These are phyloP conservation scores for Paraurostyla sp. DNA, from an alignment of 73 alveolate species.

Conservation along the genomic window DNA sequence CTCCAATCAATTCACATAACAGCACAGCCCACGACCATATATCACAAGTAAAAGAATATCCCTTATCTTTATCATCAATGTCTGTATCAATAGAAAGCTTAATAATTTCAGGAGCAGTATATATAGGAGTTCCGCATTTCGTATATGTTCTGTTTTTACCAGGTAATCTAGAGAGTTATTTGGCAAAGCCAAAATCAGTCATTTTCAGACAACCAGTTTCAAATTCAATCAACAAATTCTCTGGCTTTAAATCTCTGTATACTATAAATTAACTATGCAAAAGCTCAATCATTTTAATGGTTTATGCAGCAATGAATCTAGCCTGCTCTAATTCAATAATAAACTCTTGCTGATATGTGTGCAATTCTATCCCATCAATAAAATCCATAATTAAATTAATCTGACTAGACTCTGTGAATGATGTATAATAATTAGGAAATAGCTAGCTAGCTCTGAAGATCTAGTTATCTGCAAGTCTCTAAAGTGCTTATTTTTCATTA, in stretches of 20 bases:
- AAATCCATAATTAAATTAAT: background rate
- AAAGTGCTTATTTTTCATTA: slow-evolving; percentile 1
- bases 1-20: slow-evolving; percentile 71
- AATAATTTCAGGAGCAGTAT: slow-evolving; percentile 83
- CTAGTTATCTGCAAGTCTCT: background rate
- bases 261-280: background rate
- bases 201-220: slow-evolving; percentile 18
- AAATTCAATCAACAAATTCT: background rate
- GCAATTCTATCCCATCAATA: slow-evolving; percentile 1
- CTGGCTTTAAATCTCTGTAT: slow-evolving; percentile 47
- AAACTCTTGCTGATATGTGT: background rate
- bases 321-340: background rate
- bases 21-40: slow-evolving; percentile 71
- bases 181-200: slow-evolving; percentile 81
- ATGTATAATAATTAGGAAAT: slow-evolving; percentile 11
- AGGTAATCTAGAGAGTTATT: background rate
- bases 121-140: slow-evolving; percentile 84
- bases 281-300: background rate
- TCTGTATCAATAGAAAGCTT: slow-evolving; percentile 34
- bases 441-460: background rate
- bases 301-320: slow-evolving; percentile 10
- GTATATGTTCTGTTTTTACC: slow-evolving; percentile 49
- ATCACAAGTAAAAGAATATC: slow-evolving; percentile 51
- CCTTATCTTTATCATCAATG: background rate
- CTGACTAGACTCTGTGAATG: background rate